Conservation (phyloP, 2,329 filamentous ascomycete species). For the Polytolypa hystricis region DNA sequence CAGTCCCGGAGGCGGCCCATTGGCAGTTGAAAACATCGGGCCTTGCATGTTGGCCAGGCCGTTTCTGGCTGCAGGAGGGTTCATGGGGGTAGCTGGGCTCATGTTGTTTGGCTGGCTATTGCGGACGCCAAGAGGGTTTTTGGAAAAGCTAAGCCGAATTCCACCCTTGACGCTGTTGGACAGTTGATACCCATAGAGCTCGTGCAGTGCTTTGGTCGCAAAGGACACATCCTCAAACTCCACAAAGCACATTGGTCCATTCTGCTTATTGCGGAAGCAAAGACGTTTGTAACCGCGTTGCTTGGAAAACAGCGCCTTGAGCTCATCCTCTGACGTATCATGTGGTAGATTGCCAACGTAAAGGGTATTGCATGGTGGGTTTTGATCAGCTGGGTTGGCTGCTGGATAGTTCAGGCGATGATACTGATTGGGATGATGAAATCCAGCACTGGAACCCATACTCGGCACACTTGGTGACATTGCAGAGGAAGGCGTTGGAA, state of each 20-base stretch:
- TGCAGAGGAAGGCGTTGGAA: conserved; percentile 41
- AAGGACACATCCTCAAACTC: conserved; percentile 92
- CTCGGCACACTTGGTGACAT: conserved; percentile 42
- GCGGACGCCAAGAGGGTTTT: conserved; percentile 88
- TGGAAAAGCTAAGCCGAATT: conserved; percentile 91
- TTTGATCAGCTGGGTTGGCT: conserved; percentile 88
- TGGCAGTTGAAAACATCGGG: conserved; percentile 56
- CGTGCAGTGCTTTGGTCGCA: conserved; percentile 80
- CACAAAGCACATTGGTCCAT: conserved; percentile 97
- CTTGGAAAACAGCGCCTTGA: conserved; percentile 87
- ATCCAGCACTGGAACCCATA: conserved; percentile 40
- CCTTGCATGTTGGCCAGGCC: conserved; percentile 44
- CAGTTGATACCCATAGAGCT: conserved; percentile 75
- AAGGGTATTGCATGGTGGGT: conserved; percentile 93
- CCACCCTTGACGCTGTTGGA: conserved; percentile 92
- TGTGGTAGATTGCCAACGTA: conserved; percentile 95
- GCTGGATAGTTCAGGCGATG: conserved; percentile 63
- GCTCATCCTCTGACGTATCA: conserved; percentile 86
- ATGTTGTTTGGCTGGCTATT: conserved; percentile 55
- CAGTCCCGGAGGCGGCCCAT: conserved; percentile 72
- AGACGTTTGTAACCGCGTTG: conserved; percentile 91
- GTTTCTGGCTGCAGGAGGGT: conserved; percentile 36
- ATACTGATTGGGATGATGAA: conserved; percentile 48
- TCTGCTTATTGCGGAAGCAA: conserved; percentile 87
- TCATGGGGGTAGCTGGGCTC: conserved; percentile 33